These are phyloP conservation scores for Allantophomopsis lycopodina DNA, from an alignment of 2,329 filamentous ascomycete genomes.

Conservation along the genomic window DNA sequence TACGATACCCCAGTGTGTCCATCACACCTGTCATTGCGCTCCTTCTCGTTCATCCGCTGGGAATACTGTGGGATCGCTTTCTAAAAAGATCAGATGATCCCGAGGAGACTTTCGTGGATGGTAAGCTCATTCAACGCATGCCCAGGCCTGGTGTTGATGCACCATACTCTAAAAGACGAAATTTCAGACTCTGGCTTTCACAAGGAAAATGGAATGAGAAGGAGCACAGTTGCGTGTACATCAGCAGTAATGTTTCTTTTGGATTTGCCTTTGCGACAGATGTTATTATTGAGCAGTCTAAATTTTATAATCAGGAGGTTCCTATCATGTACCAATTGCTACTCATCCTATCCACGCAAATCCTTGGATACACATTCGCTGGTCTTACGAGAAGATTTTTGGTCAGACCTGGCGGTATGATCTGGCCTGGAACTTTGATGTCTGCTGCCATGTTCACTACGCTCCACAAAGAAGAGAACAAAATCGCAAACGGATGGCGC, in stretches of 20 bases:
- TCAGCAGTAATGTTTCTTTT: constrained; percentile 81
- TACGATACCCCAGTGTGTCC: constrained; percentile 80
- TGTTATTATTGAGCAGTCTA: constrained; percentile 80
- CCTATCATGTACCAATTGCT: constrained; percentile 67
- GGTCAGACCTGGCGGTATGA: constrained; percentile 77
- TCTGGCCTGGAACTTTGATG: constrained; percentile 82
- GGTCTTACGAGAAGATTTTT: constrained; percentile 70
- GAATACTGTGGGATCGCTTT: constrained; percentile 62
- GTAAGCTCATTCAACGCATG: constrained; percentile 16
- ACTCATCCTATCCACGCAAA: constrained; percentile 74
- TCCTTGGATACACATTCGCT: constrained; percentile 76
- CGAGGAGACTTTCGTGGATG: constrained; percentile 39
- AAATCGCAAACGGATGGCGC: constrained; percentile 67
- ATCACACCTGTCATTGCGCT: constrained; percentile 83
- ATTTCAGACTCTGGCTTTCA: constrained; percentile 58
- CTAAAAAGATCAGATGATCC: constrained; percentile 47
- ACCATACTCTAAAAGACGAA: constrained; percentile 11
- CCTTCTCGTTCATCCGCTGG: constrained; percentile 72
- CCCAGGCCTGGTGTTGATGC: neutral
- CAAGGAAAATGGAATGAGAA: constrained; percentile 81
- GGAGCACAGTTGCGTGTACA: constrained; percentile 79
- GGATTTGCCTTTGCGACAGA: constrained; percentile 83
- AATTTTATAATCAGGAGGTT: constrained; percentile 76
- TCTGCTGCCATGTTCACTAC: constrained; percentile 84
- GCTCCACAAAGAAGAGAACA: constrained; percentile 74